These are phyloP conservation scores for Hygrocybe punicea DNA, from an alignment of 768 basidiomycete species.

Conservation along the genomic window DNA sequence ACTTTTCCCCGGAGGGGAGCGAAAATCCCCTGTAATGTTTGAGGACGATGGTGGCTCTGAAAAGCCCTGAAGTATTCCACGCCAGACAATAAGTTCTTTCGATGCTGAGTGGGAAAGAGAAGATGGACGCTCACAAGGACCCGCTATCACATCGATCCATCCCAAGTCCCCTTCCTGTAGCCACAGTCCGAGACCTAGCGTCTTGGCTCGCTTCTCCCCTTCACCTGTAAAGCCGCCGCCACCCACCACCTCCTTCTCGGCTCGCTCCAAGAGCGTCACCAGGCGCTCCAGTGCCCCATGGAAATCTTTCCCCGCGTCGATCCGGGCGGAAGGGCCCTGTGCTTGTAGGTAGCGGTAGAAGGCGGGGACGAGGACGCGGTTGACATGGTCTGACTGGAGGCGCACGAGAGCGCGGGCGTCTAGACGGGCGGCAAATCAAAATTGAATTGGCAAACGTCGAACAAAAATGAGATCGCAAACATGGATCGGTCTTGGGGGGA, in stretches of 20 bases:
- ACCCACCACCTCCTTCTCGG: slow-evolving; percentile 44
- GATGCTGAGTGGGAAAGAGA: neutral
- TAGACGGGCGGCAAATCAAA: slow-evolving; percentile 21
- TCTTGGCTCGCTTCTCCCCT: slow-evolving; percentile 38
- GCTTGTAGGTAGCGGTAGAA: slow-evolving; percentile 77
- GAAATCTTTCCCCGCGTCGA: slow-evolving; percentile 52
- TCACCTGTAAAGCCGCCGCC: slow-evolving; percentile 39
- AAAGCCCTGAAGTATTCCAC: slow-evolving; percentile 49
- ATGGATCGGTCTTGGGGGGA: slow-evolving; percentile 56
- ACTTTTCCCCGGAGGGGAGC: slow-evolving; percentile 46
- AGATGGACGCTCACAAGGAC: slow-evolving; percentile 49
- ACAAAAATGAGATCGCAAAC: slow-evolving; percentile 34
- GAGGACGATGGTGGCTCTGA: slow-evolving; percentile 59
- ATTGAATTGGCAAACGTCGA: neutral
- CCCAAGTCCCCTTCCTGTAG: slow-evolving; percentile 53
- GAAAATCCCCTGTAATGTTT: slow-evolving; percentile 66
- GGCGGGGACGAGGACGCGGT: slow-evolving; percentile 59
- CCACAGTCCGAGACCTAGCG: slow-evolving; percentile 57
- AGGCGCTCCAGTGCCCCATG: slow-evolving; percentile 49
- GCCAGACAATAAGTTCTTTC: neutral
- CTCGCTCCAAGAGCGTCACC: slow-evolving; percentile 53
- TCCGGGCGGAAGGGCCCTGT: slow-evolving; percentile 54
- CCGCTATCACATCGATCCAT: slow-evolving; percentile 65
- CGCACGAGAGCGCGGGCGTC: slow-evolving; percentile 66
- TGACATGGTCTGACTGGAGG: slow-evolving; percentile 66